Conservation (phyloP, 1,284 basidiomycete species). For the Puccinia polysora region DNA sequence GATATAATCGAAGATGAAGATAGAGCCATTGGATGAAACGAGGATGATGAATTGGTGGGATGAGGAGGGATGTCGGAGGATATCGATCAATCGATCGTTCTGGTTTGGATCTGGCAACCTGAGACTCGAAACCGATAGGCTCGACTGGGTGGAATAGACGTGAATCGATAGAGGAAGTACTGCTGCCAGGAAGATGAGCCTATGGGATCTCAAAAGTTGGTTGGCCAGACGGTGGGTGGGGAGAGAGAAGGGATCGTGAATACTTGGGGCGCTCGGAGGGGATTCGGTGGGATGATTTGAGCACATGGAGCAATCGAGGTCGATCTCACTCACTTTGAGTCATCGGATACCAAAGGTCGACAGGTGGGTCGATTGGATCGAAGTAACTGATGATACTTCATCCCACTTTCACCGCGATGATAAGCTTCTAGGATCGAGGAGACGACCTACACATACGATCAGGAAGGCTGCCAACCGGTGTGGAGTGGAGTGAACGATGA, state of each 20-base stretch:
- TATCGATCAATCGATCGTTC: conserved; percentile 14
- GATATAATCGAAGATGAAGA: conserved; percentile 32
- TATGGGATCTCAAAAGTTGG: not conserved
- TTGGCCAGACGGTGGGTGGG: too few relatives aligned
- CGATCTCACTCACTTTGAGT: conserved; percentile 22
- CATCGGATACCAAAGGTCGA: conserved; percentile 33
- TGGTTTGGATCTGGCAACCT: conserved; percentile 13
- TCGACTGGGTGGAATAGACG: conserved; percentile 34
- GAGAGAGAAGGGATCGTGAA: too few relatives aligned
- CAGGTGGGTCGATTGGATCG: conserved; percentile 20
- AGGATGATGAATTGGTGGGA: conserved; percentile 31
- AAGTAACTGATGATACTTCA: conserved; percentile 31
- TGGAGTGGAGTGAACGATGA: too few relatives aligned
- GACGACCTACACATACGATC: too few relatives aligned
- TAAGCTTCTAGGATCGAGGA: too few relatives aligned
- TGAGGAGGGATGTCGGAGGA: conserved; percentile 32
- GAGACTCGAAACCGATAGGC: conserved; percentile 14
- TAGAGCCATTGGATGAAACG: conserved; percentile 22
- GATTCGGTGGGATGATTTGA: not conserved
- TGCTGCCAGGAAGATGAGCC: conserved; percentile 19
- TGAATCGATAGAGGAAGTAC: conserved; percentile 27
- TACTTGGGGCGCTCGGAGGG: too few relatives aligned
- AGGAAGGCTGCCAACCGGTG: too few relatives aligned
- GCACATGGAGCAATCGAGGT: not conserved
- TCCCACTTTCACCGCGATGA: too few relatives aligned